These are phyloP conservation scores for Aspergillus uvarum DNA, from an alignment of 2,329 filamentous ascomycete genomes.

Conservation along the genomic window DNA sequence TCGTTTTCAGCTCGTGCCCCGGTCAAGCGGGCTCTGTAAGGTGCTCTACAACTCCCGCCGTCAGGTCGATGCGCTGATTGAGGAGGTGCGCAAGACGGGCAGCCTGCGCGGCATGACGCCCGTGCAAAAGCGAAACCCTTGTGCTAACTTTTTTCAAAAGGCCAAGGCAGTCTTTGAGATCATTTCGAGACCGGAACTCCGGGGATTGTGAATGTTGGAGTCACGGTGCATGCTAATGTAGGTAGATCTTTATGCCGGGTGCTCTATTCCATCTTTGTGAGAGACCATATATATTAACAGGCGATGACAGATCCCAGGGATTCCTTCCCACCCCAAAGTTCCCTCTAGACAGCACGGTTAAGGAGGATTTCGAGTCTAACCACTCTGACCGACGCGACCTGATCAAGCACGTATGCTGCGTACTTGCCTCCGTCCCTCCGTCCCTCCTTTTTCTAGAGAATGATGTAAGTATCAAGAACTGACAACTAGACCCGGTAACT, in stretches of 20 bases:
- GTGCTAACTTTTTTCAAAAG: conserved; percentile 71
- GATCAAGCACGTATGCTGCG: conserved; percentile 6
- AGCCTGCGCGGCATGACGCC: conserved; percentile 61
- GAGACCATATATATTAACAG: too few relatives aligned
- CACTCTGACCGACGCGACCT: conserved; percentile 56
- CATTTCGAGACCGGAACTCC: conserved; percentile 46
- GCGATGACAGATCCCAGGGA: too few relatives aligned
- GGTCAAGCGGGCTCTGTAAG: conserved; percentile 32
- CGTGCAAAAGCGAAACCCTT: conserved; percentile 69
- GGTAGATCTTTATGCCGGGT: conserved; percentile 26
- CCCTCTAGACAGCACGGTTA: too few relatives aligned
- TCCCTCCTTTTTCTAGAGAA: too few relatives aligned
- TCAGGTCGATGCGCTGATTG: conserved; percentile 62
- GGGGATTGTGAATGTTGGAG: conserved; percentile 63
- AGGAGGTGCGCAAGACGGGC: conserved; percentile 60
- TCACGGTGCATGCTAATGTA: conserved; percentile 62
- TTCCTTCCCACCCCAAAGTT: conserved; percentile 10
- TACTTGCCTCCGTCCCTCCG: background rate
- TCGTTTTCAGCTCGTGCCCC: conserved; percentile 63
- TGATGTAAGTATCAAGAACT: too few relatives aligned
- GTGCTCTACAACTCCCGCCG: conserved; percentile 69
- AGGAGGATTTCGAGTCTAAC: conserved; percentile 49
- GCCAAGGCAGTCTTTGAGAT: conserved; percentile 32
- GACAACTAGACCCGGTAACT: conserved; percentile 11
- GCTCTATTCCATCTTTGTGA: too few relatives aligned